Evolutionary conservation across 2,329 filamentous ascomycete genomes (phyloP).

Genomic region (Fusarium duplospermum): DNA sequence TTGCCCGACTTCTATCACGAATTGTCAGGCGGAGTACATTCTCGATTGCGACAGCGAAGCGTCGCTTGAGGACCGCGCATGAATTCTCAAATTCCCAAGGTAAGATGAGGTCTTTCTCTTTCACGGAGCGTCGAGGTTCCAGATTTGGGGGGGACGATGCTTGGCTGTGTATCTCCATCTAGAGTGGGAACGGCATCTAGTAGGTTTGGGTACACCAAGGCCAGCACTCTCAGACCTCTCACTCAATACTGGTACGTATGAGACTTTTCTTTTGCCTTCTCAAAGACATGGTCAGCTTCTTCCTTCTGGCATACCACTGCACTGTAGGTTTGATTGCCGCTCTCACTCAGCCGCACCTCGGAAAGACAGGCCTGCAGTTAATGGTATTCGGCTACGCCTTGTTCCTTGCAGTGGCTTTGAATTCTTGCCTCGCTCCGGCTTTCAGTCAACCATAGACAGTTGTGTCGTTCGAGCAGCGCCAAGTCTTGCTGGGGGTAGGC

Average conservation of each 20-base stretch:
- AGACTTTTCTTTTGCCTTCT: constrained; percentile 1
- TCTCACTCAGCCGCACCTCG: background rate
- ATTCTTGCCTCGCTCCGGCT: background rate
- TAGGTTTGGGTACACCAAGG: background rate
- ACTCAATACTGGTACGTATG: constrained; percentile 24
- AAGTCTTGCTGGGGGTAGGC: constrained; percentile 3
- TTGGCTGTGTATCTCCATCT: background rate
- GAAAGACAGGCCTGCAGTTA: background rate
- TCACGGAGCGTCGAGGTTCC: background rate
- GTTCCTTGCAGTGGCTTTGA: background rate
- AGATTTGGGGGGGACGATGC: background rate
- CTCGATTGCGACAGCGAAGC: constrained; percentile 20
- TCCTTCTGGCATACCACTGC: background rate
- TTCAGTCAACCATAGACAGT: constrained; percentile 6
- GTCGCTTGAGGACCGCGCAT: constrained; percentile 41
- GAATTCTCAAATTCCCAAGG: constrained; percentile 50
- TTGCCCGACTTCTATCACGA: constrained; percentile 15
- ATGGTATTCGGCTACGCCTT: background rate
- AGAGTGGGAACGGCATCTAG: background rate
- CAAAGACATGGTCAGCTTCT: background rate
- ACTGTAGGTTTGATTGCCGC: background rate
- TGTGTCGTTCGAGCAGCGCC: constrained; percentile 11
- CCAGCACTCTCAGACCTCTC: background rate
- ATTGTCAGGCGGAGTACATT: constrained; percentile 7
- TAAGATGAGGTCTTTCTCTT: constrained; percentile 23